Evolutionary conservation across 805 yeast genomes (phyloP), one percentile per base, ranked within the genome.

Genomic region (Maudiozyma bulderi): DNA sequence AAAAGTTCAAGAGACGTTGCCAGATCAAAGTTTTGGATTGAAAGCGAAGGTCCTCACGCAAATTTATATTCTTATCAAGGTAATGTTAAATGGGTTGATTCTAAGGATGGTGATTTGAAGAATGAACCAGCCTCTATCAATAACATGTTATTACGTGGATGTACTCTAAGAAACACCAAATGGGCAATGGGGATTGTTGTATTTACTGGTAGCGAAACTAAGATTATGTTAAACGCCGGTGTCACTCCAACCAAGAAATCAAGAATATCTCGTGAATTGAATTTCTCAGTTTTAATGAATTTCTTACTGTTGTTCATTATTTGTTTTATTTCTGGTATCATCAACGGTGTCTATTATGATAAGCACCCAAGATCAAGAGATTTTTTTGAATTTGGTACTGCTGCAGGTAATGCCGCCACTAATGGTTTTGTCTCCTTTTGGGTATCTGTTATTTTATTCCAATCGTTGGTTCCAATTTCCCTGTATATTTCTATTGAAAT

Each of bases 21-120:
- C 6, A 71, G 73, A 57, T 68, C 78, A 47, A 73, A 73, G 53
- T 84, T 84, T 56, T 77, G 83, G 77, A 67, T 85, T n/a, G 87
- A 85, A 55, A 77, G 85, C 69, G 93, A 86, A 67, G 91, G 89
- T 7, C 95, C 95, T 13, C 88, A 85, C 64, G 76, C 89, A 1
- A 84, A 84, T 60, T 69, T 86, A 54, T 86, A 86, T 64, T 74
- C 81, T 40, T 86, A 84, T 58, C 86, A 84, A 62, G 95, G 93
- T 54, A 82, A 81, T 56, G 58, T 83, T 53, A 77, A 74, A 54
- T 78, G 75, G 70, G 58, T 69, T 45, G 76, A 75, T 44, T 47
- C 57, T 8, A 52, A 52, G 40, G 58, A 61, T 46, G 57, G 57
- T 33, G 64, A 58, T 45, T 50, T 57, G 47, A 61, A 50, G 45